A percentile compares a stretch with the other conserved stretches of the same genome.
Evolutionary conservation across 2,329 filamentous ascomycete species (phyloP).

Genomic region (Cercospora brassicicola): DNA sequence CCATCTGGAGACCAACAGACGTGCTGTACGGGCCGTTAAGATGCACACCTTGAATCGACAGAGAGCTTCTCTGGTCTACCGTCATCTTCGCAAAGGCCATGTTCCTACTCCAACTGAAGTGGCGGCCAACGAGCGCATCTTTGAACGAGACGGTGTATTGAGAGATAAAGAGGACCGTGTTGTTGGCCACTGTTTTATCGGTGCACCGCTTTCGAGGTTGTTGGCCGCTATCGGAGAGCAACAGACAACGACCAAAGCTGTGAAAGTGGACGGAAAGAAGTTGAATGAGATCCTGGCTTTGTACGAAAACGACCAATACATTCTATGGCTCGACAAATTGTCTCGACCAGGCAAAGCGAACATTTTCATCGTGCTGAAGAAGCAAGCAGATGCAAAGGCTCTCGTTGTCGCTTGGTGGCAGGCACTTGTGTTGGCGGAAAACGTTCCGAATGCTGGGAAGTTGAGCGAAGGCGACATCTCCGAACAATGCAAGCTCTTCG

Average conservation of each 20-base stretch:
- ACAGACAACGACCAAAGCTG: conserved; percentile 35
- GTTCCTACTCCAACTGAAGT: conserved; percentile 67
- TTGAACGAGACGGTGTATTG: conserved; percentile 67
- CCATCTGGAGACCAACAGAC: conserved; percentile 83
- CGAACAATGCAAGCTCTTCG: conserved; percentile 42
- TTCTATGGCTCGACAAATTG: conserved; percentile 56
- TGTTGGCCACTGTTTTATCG: conserved; percentile 58
- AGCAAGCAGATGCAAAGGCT: conserved; percentile 50
- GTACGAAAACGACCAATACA: conserved; percentile 52
- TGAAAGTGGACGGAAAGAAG: conserved; percentile 11
- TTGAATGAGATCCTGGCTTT: conserved; percentile 51
- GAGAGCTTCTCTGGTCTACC: conserved; percentile 75
- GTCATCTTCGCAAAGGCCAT: conserved; percentile 47
- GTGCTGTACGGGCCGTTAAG: conserved; percentile 77
- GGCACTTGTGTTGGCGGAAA: conserved; percentile 50
- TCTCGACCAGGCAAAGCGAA: conserved; percentile 35
- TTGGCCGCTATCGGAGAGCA: conserved; percentile 25
- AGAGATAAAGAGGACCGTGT: conserved; percentile 49
- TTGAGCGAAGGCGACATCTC: background rate
- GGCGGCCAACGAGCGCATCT: conserved; percentile 58
- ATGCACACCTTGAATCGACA: conserved; percentile 86
- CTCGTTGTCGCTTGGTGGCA: conserved; percentile 65
- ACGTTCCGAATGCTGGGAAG: background rate
- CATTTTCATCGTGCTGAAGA: conserved; percentile 64
- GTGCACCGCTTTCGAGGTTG: conserved; percentile 38